Base-by-base conservation (phyloP, 2,329 filamentous ascomycete species). In the Rutstroemia sp. region DNA sequence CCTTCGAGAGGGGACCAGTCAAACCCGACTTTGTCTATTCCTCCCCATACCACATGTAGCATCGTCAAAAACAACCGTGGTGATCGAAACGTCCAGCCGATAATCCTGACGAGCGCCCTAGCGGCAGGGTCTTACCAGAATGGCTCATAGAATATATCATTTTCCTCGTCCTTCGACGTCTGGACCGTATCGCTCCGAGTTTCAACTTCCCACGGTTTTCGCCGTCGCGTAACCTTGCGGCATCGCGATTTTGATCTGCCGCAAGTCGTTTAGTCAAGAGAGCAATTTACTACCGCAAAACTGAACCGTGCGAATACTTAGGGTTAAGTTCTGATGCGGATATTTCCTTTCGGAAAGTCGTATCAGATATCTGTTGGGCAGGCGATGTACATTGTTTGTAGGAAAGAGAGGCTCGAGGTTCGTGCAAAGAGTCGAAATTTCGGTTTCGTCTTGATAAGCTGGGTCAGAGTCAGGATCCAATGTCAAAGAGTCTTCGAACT, bases 261-360 rank as follows among this genome's bases (percentile, higher is more conserved):
- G 56, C 52, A 58, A 58, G 63, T 58, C 30, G 69, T 74, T 73
- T 91, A 91, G 71, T 92, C 83, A 79, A 79, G 76, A 77, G 75
- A 74, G 79, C 75, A 79, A 73, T 87, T 85, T 81, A 75, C 77
- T 72, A 79, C 78, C 82, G 83, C 83, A 88, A 91, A 68, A 79
- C 87, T 88, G 83, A 85, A 54, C 89, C 88, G 87, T 83, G 77
- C 72, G 70, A 76, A 73, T 76, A 77, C 80, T 88, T 96, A 96
- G 92, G 92, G 92, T 95, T 96, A 95, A 92, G 88, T 92, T 92
- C 88, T 90, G 85, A 86, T 74, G 76, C 74, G 76, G 77, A 77
- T 82, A 78, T 83, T 84, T 82, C 80, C 79, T 82, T 78, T 70
- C 77, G 80, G 81, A 85, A 85, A 86, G 75, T 77, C 77, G 77